Percentiles rank a stretch among this genome's conserved stretches.
Conservation (phyloP, 1,284 basidiomycete genomes). For the Tremellales sp. region DNA sequence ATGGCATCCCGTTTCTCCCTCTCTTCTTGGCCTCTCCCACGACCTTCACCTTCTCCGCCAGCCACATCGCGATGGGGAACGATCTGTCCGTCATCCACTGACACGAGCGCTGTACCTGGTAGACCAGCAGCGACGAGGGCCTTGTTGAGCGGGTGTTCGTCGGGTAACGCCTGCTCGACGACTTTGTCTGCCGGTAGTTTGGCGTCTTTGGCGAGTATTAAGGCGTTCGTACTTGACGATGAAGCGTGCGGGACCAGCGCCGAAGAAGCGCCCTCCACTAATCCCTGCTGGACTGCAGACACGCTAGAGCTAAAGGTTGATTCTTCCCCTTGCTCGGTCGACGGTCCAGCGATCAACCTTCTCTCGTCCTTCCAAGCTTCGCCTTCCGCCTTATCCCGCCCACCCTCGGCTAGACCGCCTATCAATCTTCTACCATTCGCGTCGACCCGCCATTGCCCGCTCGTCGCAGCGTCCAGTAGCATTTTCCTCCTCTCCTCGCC, state of each 20-base stretch:
- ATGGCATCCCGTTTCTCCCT: slow-evolving; percentile 18
- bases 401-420: slow-evolving; percentile 34
- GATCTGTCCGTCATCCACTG: slow-evolving; percentile 35
- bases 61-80: slow-evolving; percentile 40
- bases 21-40: slow-evolving; percentile 35
- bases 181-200: slow-evolving; percentile 8
- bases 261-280: not conserved
- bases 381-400: slow-evolving; percentile 25
- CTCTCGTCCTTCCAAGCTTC: slow-evolving; percentile 34
- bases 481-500: slow-evolving; percentile 46
- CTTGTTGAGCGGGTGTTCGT: slow-evolving; percentile 37
- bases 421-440: slow-evolving; percentile 35
- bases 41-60: slow-evolving; percentile 27
- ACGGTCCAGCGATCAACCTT: slow-evolving; percentile 10
- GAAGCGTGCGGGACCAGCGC: slow-evolving; percentile 13
- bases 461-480: slow-evolving; percentile 42
- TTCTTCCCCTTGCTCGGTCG: not conserved
- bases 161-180: slow-evolving; percentile 30
- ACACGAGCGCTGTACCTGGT: slow-evolving; percentile 43
- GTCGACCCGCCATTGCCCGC: slow-evolving; percentile 36
- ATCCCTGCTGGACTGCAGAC: too few species aligned
- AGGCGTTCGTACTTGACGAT: slow-evolving; percentile 12
- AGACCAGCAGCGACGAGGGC: slow-evolving; percentile 44
- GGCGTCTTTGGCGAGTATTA: slow-evolving; percentile 10
- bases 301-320: too few species aligned